Evolutionary conservation across 2,329 filamentous ascomycete species (phyloP).

Genomic region (Chaetomium sp.): DNA sequence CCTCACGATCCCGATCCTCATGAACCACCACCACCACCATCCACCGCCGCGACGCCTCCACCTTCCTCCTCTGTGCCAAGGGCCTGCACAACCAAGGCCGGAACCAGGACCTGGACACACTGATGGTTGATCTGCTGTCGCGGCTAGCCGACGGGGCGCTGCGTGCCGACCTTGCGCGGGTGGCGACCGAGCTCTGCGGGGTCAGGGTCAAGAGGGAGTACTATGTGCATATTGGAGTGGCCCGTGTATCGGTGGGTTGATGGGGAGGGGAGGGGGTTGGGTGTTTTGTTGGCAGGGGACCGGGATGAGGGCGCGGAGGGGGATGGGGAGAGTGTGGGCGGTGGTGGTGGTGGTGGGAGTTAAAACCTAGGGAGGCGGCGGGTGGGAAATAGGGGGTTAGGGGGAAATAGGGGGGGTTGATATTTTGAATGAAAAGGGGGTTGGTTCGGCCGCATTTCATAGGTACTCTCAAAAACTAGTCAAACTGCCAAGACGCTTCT

Average conservation of each 20-base stretch:
- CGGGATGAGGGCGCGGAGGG: neutral
- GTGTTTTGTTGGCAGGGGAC: neutral
- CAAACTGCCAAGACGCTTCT: neutral
- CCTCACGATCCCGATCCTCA: neutral
- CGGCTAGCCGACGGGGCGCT: slow-evolving; percentile 2
- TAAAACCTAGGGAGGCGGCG: no score
- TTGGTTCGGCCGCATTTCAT: no score
- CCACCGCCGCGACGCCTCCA: slow-evolving; percentile 15
- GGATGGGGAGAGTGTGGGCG: neutral
- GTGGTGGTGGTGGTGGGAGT: neutral
- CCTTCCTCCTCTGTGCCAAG: slow-evolving; percentile 25
- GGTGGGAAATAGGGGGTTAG: neutral
- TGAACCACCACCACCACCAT: neutral
- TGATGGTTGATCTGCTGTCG: slow-evolving; percentile 16
- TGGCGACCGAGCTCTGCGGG: neutral
- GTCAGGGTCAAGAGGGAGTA: slow-evolving; percentile 4
- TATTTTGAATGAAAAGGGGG: neutral
- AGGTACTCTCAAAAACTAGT: no score
- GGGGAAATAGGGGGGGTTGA: neutral
- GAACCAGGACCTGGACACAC: slow-evolving; percentile 16
- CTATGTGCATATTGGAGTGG: slow-evolving; percentile 19
- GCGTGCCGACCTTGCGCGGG: neutral
- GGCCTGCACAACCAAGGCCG: slow-evolving; percentile 24
- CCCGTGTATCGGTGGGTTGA: slow-evolving; percentile 13
- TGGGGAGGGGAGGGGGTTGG: neutral